Evolutionary conservation across 306 rosid species (phyloP).

Genomic region (Lagenaria siceraria): DNA sequence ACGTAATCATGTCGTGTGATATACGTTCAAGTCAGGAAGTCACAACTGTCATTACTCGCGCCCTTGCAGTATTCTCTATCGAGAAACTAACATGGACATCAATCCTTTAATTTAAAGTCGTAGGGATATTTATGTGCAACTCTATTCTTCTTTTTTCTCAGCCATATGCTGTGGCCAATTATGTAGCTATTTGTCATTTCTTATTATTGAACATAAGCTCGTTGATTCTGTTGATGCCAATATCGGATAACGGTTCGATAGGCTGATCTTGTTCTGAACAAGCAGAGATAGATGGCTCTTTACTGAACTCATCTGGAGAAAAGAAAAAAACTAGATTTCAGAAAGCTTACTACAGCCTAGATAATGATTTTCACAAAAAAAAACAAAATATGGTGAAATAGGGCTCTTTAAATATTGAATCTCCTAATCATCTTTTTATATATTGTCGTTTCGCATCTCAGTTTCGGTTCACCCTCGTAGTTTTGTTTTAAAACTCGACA

Average conservation of each 20-base stretch:
- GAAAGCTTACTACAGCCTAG: too few species aligned
- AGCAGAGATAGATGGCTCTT: constrained; percentile 40
- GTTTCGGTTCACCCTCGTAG: too few species aligned
- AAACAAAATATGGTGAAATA: background rate
- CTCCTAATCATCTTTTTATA: too few species aligned
- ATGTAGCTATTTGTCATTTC: background rate
- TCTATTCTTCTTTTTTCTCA: background rate
- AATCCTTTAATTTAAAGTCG: background rate
- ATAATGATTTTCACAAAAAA: background rate
- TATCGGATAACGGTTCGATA: constrained; percentile 69
- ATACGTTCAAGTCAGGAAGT: background rate
- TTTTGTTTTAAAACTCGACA: too few species aligned
- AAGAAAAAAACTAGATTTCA: constrained; percentile 11
- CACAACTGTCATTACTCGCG: background rate
- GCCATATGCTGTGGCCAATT: background rate
- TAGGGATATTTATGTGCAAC: background rate
- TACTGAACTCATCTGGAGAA: constrained; percentile 65
- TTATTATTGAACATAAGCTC: constrained; percentile 43
- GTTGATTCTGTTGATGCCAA: constrained; percentile 46
- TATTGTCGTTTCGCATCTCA: too few species aligned
- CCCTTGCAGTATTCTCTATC: background rate
- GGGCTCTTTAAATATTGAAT: too few species aligned
- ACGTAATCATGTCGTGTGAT: background rate
- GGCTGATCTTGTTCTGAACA: constrained; percentile 40
- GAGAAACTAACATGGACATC: background rate